Base-by-base conservation (phyloP, 106 monocot genomes). In the Dendrobium nobile region DNA sequence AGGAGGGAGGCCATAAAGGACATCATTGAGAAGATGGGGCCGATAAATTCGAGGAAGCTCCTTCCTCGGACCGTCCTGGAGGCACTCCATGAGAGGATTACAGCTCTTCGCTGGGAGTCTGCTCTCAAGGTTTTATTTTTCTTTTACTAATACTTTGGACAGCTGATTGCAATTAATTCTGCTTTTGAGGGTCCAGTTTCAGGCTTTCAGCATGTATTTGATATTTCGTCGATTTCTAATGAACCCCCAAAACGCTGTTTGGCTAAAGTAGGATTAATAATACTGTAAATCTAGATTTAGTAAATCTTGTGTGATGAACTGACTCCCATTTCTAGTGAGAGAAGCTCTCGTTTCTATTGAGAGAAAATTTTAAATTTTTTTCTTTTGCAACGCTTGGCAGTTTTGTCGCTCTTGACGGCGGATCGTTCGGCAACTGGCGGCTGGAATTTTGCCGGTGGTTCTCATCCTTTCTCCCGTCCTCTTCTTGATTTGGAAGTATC, bases 91-190 rank as follows among this genome's bases (percentile, higher is more conserved):
- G 97, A 94, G 47, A 77, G 94, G 16, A 78, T 94, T 80, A 78
- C 87, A 0, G 92, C 97, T 27, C 89, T 98, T 28, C 87, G 92
- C 8, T 98, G 97, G 97, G 97, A 98, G 55, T 98, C 97, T 19
- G 97, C 94, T 20, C 94, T 98, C 75, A 89, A 98, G 97, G 97
- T 98, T 54, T 47, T 26, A 24, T 18, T 76, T 48, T 15, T 24
- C 18, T 48, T 24, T 48, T 76, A 10, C 48, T 37, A 70, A 16
- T 13, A 70, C 40, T 70, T 33, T 70, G 7, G 33, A 26, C 64
- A 65, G 2, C 64, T 65, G 64, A 22, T n/a, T 22, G 64, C 26
- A 64, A 64, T 64, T 65, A 26, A 51, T 51, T 51, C 1, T 51
- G 9, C 37, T 37, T 47, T 47, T 47, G 1, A 47, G 7, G 47